Percentiles rank a stretch among this genome's conserved stretches.
phyloP scores from a whole-genome alignment of 192 early-diverging fungal genomes.

The Coemansia biformis region DNA sequence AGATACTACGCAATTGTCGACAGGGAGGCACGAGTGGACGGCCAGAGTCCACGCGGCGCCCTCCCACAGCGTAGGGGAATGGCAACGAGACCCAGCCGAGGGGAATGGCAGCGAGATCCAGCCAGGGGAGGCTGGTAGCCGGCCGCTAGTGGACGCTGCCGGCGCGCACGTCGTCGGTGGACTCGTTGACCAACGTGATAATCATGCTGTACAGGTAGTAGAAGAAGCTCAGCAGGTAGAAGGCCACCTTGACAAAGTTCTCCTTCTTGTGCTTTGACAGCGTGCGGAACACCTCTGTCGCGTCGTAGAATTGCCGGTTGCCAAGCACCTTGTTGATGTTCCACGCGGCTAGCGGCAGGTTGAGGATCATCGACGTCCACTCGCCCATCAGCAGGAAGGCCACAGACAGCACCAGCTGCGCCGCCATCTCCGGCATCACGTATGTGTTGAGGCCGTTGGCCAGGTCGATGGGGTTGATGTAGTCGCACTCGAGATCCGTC shows the following conservation, averaged over 20 bases:
- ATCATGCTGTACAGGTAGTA: slow-evolving; percentile 79
- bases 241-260: slow-evolving; percentile 93
- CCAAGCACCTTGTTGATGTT: slow-evolving; percentile 81
- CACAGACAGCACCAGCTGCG: slow-evolving; percentile 75
- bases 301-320: slow-evolving; percentile 90
- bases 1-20: too few relatives aligned
- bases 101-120: neutral
- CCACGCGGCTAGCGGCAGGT: slow-evolving; percentile 80
- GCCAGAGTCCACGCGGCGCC: too few relatives aligned
- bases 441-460: slow-evolving; percentile 96
- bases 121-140: too few relatives aligned
- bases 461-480: slow-evolving; percentile 99
- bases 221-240: slow-evolving; percentile 94
- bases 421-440: slow-evolving; percentile 88
- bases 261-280: slow-evolving; percentile 90
- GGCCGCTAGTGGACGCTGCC: slow-evolving; percentile 18
- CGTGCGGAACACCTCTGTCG: slow-evolving; percentile 97
- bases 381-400: slow-evolving; percentile 82
- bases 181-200: slow-evolving; percentile 53
- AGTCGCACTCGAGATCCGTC: slow-evolving; percentile 89
- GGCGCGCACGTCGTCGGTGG: slow-evolving; percentile 25
- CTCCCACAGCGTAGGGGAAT: neutral
- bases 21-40: too few relatives aligned
- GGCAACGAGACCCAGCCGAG: too few relatives aligned
- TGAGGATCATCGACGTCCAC: slow-evolving; percentile 81